Evolutionary conservation across 2,329 filamentous ascomycete species (phyloP).

Genomic region (Botrytis byssoidea): DNA sequence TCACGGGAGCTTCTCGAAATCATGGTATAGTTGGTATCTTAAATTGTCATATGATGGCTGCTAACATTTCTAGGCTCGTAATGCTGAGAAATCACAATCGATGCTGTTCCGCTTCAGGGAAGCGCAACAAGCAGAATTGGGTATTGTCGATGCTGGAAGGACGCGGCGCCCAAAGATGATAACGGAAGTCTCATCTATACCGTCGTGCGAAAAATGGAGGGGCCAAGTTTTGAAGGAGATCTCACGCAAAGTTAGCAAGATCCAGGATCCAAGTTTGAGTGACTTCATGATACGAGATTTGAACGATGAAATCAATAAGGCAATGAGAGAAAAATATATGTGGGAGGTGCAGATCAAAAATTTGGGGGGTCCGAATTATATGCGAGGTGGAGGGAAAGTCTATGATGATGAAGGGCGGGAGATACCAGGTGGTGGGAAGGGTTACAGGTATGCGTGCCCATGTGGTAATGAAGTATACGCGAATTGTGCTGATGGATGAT

Average conservation of each 20-base stretch:
- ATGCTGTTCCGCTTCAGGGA: conserved; percentile 99
- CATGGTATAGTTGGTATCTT: conserved; percentile 32
- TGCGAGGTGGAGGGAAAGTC: conserved; percentile 50
- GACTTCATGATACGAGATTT: conserved; percentile 97
- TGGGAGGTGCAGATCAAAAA: conserved; percentile 98
- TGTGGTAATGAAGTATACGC: neutral
- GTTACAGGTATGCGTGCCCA: conserved; percentile 76
- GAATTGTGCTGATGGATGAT: conserved; percentile 19
- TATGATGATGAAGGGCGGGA: conserved; percentile 55
- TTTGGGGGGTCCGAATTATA: conserved; percentile 91
- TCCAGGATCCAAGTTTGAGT: conserved; percentile 86
- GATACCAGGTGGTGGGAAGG: conserved; percentile 71
- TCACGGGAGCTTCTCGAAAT: conserved; percentile 24
- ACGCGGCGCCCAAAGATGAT: conserved; percentile 89
- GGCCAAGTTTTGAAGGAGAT: conserved; percentile 97
- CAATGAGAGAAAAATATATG: conserved; percentile 98
- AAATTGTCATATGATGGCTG: neutral
- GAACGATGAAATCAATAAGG: conserved; percentile 99
- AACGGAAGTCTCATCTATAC: conserved; percentile 79
- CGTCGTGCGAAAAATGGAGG: conserved; percentile 93
- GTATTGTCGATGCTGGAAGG: conserved; percentile 90
- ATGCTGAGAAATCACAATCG: conserved; percentile 97
- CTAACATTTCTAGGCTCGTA: conserved; percentile 67
- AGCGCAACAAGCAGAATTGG: conserved; percentile 90
- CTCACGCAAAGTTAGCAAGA: conserved; percentile 91